phyloP scores from a whole-genome alignment of 208 protist species.

The Wallacemonas sp. region DNA sequence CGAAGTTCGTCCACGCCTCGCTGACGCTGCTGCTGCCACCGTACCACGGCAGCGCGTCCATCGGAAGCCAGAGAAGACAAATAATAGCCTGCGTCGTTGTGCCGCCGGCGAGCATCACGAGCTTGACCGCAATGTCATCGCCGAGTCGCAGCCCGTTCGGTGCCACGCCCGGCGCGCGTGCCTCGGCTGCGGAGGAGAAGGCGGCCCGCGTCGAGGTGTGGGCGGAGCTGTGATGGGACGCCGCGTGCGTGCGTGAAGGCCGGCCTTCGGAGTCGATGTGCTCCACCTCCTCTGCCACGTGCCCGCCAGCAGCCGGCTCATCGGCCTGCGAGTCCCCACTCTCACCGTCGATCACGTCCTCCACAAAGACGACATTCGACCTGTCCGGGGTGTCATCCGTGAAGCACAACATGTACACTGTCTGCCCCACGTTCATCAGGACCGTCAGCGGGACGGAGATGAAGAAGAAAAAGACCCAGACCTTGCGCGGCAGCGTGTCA shows the following conservation, averaged over 20 bases:
- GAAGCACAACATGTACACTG: constrained; percentile 72
- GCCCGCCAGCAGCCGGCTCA: neutral
- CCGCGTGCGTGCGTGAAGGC: too few species aligned
- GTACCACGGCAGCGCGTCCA: constrained; percentile 62
- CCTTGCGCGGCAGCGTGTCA: constrained; percentile 17
- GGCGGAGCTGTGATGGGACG: too few species aligned
- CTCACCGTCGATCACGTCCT: neutral
- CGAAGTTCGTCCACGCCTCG: constrained; percentile 37
- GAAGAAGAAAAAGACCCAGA: constrained; percentile 73
- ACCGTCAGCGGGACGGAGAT: constrained; percentile 66
- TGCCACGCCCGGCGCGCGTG: neutral
- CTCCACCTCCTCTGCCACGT: neutral
- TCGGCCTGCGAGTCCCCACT: neutral
- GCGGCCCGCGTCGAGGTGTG: neutral
- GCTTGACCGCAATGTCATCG: constrained; percentile 53
- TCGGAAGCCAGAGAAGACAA: constrained; percentile 36
- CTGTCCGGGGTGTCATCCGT: constrained; percentile 30
- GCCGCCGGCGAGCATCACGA: constrained; percentile 53
- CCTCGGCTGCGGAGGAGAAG: constrained; percentile 6
- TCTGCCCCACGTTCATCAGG: constrained; percentile 77
- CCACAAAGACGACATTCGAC: constrained; percentile 13
- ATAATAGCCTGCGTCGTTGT: constrained; percentile 41
- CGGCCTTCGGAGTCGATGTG: too few species aligned
- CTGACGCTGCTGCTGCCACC: constrained; percentile 37
- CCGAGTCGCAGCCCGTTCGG: constrained; percentile 24